A percentile compares a stretch with the other conserved stretches of the same genome.
Conservation (phyloP, 345 rosid species). For the Rhodomyrtus tomentosa region DNA sequence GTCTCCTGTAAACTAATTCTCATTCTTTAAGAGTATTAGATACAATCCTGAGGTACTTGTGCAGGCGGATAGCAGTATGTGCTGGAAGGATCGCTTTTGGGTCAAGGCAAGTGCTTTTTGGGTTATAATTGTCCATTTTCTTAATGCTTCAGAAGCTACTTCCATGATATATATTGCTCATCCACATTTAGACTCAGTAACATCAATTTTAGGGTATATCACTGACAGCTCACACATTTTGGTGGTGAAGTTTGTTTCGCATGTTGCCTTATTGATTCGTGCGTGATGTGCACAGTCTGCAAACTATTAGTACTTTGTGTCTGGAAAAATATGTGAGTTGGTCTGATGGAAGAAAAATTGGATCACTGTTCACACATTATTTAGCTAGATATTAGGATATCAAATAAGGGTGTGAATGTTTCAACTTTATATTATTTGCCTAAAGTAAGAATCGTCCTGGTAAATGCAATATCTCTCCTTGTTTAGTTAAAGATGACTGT, state of each 20-base stretch:
- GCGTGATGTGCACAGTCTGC: not conserved
- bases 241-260: not conserved
- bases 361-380: not conserved
- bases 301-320: not conserved
- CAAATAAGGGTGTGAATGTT: not conserved
- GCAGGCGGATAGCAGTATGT: slow-evolving; percentile 64
- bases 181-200: not conserved
- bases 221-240: not conserved
- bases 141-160: not conserved
- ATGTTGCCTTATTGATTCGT: not conserved
- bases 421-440: not conserved
- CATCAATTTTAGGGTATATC: not conserved
- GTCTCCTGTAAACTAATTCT: not conserved
- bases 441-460: not conserved
- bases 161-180: not conserved
- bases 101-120: slow-evolving; percentile 67
- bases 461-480: not conserved
- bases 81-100: slow-evolving; percentile 85
- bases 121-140: not conserved
- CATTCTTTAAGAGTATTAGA: not conserved
- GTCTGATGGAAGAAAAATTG: not conserved
- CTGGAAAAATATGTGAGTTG: not conserved
- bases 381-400: too few relatives aligned
- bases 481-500: not conserved
- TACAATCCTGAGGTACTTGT: not conserved